Percentiles rank a stretch among this genome's conserved stretches.
Evolutionary conservation across 768 basidiomycete genomes (phyloP).

Genomic region (Russula ochroleuca): DNA sequence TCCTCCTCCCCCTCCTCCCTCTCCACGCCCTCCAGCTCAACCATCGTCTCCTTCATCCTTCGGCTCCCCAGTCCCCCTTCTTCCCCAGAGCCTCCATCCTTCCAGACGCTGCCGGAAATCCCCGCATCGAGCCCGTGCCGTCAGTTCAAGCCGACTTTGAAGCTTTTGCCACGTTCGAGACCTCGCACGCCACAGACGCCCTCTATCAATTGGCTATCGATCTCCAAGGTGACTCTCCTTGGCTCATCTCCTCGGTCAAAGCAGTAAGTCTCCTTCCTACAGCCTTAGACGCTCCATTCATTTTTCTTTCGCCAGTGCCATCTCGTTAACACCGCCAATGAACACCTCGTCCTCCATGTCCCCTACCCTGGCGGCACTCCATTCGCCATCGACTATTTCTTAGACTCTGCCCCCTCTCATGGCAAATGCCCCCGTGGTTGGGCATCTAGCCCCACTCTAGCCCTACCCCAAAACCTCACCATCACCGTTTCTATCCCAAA

Average conservation of each 20-base stretch:
- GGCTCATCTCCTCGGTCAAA: conserved; percentile 60
- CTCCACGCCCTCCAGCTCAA: conserved; percentile 35
- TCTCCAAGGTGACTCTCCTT: conserved; percentile 44
- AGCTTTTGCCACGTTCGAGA: conserved; percentile 37
- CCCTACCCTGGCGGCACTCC: conserved; percentile 42
- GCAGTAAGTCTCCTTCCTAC: conserved; percentile 38
- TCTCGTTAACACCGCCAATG: conserved; percentile 48
- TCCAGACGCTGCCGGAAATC: conserved; percentile 32
- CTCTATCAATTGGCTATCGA: conserved; percentile 72
- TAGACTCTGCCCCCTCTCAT: conserved; percentile 62
- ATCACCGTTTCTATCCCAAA: conserved; percentile 43
- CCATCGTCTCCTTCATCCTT: conserved; percentile 54
- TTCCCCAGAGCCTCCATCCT: conserved; percentile 41
- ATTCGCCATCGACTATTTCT: conserved; percentile 69
- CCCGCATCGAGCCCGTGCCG: conserved; percentile 41
- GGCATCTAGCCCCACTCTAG: conserved; percentile 11
- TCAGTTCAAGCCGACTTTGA: conserved; percentile 45
- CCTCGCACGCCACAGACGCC: conserved; percentile 39
- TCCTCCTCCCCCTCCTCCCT: conserved; percentile 27
- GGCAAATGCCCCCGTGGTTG: conserved; percentile 51
- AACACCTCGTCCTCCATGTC: conserved; percentile 56
- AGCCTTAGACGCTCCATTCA: not conserved
- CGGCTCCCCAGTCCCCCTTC: conserved; percentile 37
- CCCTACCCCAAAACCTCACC: conserved; percentile 47
- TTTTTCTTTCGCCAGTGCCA: conserved; percentile 53